Base-by-base conservation (phyloP, 495 filamentous ascomycete genomes). In the Penicillium pulvis region DNA sequence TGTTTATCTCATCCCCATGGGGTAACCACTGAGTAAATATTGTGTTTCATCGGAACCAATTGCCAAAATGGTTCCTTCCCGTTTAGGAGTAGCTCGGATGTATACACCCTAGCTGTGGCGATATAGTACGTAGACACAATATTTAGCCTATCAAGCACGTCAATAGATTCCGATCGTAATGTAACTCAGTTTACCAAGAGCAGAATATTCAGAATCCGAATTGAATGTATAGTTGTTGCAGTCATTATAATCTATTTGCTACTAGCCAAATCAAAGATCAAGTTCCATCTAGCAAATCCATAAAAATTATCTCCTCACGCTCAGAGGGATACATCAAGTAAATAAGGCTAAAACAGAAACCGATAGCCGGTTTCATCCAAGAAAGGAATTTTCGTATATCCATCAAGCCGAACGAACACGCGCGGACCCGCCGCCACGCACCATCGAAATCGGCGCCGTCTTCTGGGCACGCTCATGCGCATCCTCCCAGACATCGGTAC, bases 401-500 rank as follows among this genome's bases (percentile, higher is more conserved):
- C 39, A 41, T 41, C 39, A 41, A 41, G 39, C 39, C 14, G 39
- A 17, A n/a, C 39, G 14, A 41, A 41, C 14, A 46, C 46, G 46
- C 46, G 46, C 46, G 46, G 46, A 30, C 46, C 46, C 46, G 46
- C 46, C 46, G 46, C 46, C 19, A 17, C 39, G 45, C 16, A 31
- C 55, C 62, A 67, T 59, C 43, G 20, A 54, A 36, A 65, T 64
- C 30, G 65, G 64, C 19, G 58, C 56, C 39, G 66, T 55, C 16
- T 49, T 49, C 24, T 45, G 17, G 3, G 28, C 39, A 41, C 39
- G 39, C 39, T 41, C 14, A 6, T 57, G 50, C 26, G 53, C 46
- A 31, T 72, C 61, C 36, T 66, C 66, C 74, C 74, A 76, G 26
- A 72, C 62, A 8, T 69, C 62, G 49, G 60, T 48, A 3, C 60